Percentiles rank a stretch among this genome's conserved stretches.
These are phyloP conservation scores for Diutina scorzettiae DNA, from an alignment of 1,139 yeast genomes.

Conservation along the genomic window DNA sequence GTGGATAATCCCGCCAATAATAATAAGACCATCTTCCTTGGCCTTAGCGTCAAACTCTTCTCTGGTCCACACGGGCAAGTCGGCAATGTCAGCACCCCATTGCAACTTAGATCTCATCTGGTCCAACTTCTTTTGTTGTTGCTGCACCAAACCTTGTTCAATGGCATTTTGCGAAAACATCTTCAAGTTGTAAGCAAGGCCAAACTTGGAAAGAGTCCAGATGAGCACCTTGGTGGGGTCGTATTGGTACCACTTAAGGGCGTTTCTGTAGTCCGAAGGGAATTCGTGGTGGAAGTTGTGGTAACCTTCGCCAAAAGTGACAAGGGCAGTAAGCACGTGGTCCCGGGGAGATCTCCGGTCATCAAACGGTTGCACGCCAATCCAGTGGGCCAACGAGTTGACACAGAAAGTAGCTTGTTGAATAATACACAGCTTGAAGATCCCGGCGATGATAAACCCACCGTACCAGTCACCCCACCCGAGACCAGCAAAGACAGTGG, in stretches of 20 bases:
- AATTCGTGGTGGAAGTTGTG: slow-evolving; percentile 99
- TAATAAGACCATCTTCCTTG: slow-evolving; percentile 46
- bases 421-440: slow-evolving; percentile 68
- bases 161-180: slow-evolving; percentile 91
- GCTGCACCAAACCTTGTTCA: slow-evolving; percentile 87
- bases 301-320: slow-evolving; percentile 97
- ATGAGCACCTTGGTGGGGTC: slow-evolving; percentile 90
- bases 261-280: slow-evolving; percentile 97
- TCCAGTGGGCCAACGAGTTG: slow-evolving; percentile 96
- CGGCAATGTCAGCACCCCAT: slow-evolving; percentile 86
- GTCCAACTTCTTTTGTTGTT: slow-evolving; percentile 86
- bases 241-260: slow-evolving; percentile 96
- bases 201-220: slow-evolving; percentile 59
- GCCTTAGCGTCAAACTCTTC: slow-evolving; percentile 66
- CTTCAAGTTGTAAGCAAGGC: slow-evolving; percentile 84
- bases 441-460: slow-evolving; percentile 86
- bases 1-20: slow-evolving; percentile 91
- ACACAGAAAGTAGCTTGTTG: slow-evolving; percentile 99
- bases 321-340: slow-evolving; percentile 86
- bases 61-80: slow-evolving; percentile 87
- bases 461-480: slow-evolving; percentile 88
- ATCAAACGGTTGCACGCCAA: slow-evolving; percentile 95
- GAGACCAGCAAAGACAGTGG: slow-evolving; percentile 65
- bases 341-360: slow-evolving; percentile 97
- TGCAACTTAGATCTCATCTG: slow-evolving; percentile 62